These are phyloP conservation scores for Ambrosiella cleistominuta DNA, from an alignment of 2,329 filamentous ascomycete species.

Conservation along the genomic window DNA sequence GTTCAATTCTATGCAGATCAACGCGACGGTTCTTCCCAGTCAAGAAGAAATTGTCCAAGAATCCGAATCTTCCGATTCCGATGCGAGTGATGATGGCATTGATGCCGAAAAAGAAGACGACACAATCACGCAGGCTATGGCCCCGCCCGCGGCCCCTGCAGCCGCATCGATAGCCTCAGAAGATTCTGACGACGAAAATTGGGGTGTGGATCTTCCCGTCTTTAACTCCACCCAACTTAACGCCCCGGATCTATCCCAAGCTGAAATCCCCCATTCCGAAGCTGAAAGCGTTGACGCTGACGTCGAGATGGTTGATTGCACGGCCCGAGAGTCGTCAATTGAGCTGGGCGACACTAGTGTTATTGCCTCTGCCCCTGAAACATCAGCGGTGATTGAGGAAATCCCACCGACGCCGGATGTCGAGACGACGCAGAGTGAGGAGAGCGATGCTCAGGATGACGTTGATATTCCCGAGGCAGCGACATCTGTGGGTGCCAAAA, in stretches of 20 bases:
- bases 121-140: neutral
- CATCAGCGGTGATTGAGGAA: neutral
- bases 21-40: neutral
- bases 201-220: conserved; percentile 8
- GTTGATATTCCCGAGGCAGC: neutral
- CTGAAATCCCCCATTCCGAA: neutral
- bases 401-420: neutral
- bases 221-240: conserved; percentile 11
- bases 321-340: neutral
- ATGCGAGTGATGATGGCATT: neutral
- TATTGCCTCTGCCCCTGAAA: neutral
- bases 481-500: neutral
- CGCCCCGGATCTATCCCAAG: conserved; percentile 5
- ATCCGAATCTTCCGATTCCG: neutral
- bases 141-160: no score
- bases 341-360: conserved; percentile 4
- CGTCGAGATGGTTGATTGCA: neutral
- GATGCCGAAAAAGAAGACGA: neutral
- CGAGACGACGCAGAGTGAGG: neutral
- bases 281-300: neutral
- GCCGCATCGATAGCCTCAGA: neutral
- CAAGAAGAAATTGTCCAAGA: neutral
- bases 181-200: conserved; percentile 6
- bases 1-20: conserved; percentile 10
- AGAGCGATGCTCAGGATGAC: neutral